A percentile compares a stretch with the other conserved stretches of the same genome.
Evolutionary conservation across 2,329 filamentous ascomycete genomes (phyloP).

Genomic region (Thelonectria rubi): DNA sequence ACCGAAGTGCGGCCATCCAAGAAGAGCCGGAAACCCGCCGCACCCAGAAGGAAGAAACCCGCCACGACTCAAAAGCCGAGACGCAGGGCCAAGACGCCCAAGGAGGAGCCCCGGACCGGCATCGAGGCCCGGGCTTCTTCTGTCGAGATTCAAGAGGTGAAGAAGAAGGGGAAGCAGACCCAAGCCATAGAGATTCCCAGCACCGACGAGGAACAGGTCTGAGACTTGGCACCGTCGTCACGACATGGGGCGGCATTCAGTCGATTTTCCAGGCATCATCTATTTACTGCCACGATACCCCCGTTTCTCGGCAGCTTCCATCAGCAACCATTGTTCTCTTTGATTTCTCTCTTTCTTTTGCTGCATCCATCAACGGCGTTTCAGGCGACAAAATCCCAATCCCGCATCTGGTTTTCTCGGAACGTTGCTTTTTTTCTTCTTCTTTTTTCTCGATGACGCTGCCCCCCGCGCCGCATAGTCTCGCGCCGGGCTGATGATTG

Average conservation of each 20-base stretch:
- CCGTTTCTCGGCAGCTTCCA: conserved; percentile 21
- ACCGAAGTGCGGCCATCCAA: conserved; percentile 20
- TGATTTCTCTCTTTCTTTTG: conserved; percentile 3
- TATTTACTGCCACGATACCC: conserved; percentile 39
- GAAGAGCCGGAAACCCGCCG: conserved; percentile 17
- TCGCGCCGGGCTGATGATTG: too few species aligned
- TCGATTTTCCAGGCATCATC: conserved; percentile 24
- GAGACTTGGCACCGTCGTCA: conserved; percentile 12
- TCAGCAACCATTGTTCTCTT: neutral
- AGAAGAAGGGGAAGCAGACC: conserved; percentile 17
- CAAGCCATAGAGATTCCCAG: conserved; percentile 28
- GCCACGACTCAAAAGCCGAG: conserved; percentile 11
- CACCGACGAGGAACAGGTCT: conserved; percentile 34
- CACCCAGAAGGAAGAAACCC: conserved; percentile 19
- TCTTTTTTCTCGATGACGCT: too few species aligned
- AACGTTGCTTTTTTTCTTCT: too few species aligned
- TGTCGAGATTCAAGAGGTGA: conserved; percentile 17
- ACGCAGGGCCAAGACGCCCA: neutral
- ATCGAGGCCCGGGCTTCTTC: conserved; percentile 5
- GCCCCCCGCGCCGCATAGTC: too few species aligned
- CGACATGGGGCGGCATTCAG: conserved; percentile 8
- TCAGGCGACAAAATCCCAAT: conserved; percentile 9
- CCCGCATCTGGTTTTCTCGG: too few species aligned
- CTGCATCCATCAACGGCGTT: conserved; percentile 22
- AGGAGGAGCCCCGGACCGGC: neutral